Evolutionary conservation across 768 basidiomycete species (phyloP).

Genomic region (Tricholoma furcatifolium): DNA sequence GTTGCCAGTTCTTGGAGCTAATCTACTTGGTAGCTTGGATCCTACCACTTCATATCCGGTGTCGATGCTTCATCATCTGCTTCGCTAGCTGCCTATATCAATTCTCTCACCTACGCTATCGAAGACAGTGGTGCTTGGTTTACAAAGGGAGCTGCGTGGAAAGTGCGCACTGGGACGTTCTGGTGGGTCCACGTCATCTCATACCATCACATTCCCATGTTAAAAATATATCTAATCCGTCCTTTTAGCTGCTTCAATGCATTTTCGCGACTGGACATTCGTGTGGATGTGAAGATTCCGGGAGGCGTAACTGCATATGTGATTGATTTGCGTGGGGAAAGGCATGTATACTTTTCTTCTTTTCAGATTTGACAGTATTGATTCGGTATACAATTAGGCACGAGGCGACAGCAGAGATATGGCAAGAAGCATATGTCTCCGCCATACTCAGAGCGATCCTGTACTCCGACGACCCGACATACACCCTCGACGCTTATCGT

Average conservation of each 20-base stretch:
- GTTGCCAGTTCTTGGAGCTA: not conserved
- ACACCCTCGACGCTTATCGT: slow-evolving; percentile 89
- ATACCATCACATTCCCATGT: not conserved
- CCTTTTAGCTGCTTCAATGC: slow-evolving; percentile 88
- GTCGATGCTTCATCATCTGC: slow-evolving; percentile 98
- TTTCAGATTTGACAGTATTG: not conserved
- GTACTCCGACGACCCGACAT: slow-evolving; percentile 93
- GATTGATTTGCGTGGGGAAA: slow-evolving; percentile 90
- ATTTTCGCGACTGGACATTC: slow-evolving; percentile 93
- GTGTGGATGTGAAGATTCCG: slow-evolving; percentile 98
- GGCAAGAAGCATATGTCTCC: slow-evolving; percentile 97
- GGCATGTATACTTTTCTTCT: slow-evolving; percentile 50
- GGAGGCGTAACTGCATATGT: slow-evolving; percentile 95
- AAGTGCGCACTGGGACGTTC: slow-evolving; percentile 89
- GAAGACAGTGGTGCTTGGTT: slow-evolving; percentile 95
- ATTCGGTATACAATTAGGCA: slow-evolving; percentile 48
- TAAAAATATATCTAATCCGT: too few species aligned
- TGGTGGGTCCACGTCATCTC: slow-evolving; percentile 52
- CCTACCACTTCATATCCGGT: slow-evolving; percentile 98
- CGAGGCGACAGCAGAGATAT: slow-evolving; percentile 87
- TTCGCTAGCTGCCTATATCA: slow-evolving; percentile 96
- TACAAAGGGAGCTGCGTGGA: slow-evolving; percentile 80
- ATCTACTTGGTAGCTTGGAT: slow-evolving; percentile 63
- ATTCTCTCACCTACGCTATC: slow-evolving; percentile 94
- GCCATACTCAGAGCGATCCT: slow-evolving; percentile 88